Percentiles rank a stretch among this genome's conserved stretches.
Conservation (phyloP, 371 early-diverging fungal genomes). For the Mucor irregularis region DNA sequence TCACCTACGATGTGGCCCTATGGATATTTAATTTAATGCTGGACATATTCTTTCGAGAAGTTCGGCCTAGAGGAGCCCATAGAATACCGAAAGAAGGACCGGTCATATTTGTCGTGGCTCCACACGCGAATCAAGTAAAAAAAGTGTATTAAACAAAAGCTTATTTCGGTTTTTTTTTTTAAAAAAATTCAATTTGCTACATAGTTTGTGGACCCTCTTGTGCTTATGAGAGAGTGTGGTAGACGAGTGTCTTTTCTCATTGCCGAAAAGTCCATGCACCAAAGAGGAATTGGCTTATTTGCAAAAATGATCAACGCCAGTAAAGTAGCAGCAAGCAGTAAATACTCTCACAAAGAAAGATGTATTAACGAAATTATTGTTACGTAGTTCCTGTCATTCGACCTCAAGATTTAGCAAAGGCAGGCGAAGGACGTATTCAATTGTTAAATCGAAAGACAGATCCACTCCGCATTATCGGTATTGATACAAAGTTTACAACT, state of each 20-base stretch:
- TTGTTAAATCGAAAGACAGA: conserved; percentile 62
- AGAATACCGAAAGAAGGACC: conserved; percentile 84
- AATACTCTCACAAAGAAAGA: not conserved
- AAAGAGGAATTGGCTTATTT: conserved; percentile 77
- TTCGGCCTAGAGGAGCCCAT: conserved; percentile 81
- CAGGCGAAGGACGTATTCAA: conserved; percentile 69
- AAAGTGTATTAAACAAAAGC: not conserved
- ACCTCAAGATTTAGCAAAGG: conserved; percentile 81
- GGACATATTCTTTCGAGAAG: conserved; percentile 85
- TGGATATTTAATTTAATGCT: conserved; percentile 60
- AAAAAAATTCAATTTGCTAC: not conserved
- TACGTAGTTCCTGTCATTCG: conserved; percentile 80
- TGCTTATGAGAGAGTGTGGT: conserved; percentile 74
- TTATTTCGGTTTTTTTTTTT: not conserved
- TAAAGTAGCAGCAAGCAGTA: conserved; percentile 32
- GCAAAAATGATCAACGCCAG: conserved; percentile 69
- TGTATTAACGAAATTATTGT: not conserved
- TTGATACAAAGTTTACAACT: conserved; percentile 67
- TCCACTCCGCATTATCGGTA: conserved; percentile 66
- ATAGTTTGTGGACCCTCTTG: conserved; percentile 89
- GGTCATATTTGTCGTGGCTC: conserved; percentile 90
- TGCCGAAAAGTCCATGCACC: conserved; percentile 86
- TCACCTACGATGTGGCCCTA: conserved; percentile 51
- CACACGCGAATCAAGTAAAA: conserved; percentile 89
- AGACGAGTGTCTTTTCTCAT: conserved; percentile 80